A percentile compares a stretch with the other conserved stretches of the same genome.
Conservation (phyloP, 768 basidiomycete species). For the Russula sp. region DNA sequence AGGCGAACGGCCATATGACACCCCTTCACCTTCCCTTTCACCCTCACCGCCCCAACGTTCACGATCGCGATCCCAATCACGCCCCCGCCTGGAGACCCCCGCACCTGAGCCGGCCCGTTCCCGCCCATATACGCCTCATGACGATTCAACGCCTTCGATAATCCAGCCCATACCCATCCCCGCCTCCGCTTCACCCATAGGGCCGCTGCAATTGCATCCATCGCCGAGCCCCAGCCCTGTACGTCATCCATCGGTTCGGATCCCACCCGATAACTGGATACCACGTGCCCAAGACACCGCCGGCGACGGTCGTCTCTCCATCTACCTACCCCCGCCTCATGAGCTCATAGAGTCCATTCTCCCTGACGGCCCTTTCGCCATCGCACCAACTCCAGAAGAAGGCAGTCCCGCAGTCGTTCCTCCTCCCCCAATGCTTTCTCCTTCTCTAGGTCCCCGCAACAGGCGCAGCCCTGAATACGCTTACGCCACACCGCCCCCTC, state of each 20-base stretch:
- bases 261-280: conserved; percentile 30
- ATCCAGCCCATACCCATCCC: conserved; percentile 28
- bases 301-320: conserved; percentile 28
- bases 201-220: not conserved
- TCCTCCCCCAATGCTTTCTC: conserved; percentile 3
- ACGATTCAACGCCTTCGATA: conserved; percentile 25
- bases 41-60: conserved; percentile 15
- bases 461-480: conserved; percentile 17
- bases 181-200: conserved; percentile 17
- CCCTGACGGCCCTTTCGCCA: conserved; percentile 20
- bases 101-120: conserved; percentile 18
- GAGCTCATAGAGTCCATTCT: conserved; percentile 16
- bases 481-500: conserved; percentile 17
- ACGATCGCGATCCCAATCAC: conserved; percentile 23
- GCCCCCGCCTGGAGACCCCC: conserved; percentile 11
- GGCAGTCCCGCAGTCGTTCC: conserved; percentile 24
- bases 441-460: conserved; percentile 10
- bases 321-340: conserved; percentile 29
- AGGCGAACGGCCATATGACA: conserved; percentile 3
- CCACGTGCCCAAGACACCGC: conserved; percentile 23
- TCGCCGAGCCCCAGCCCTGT: conserved; percentile 11
- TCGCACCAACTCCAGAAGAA: conserved; percentile 25
- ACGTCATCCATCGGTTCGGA: conserved; percentile 21
- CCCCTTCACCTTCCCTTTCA: not conserved
- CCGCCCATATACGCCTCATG: conserved; percentile 28